Evolutionary conservation across 371 early-diverging fungal genomes (phyloP).

Genomic region (Actinomucor elegans): DNA sequence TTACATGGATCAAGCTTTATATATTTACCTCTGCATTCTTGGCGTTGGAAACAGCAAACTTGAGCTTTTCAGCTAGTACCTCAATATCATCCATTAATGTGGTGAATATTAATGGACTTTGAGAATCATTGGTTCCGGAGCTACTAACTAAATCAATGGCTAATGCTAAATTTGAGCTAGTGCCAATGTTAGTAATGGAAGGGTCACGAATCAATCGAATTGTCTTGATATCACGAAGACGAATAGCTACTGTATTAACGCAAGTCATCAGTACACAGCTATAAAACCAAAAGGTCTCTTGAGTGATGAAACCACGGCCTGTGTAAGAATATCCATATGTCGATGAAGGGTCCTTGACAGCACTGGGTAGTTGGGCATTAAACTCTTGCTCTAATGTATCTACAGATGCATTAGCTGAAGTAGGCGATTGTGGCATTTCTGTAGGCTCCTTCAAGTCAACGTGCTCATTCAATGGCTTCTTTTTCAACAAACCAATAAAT

Average conservation of each 20-base stretch:
- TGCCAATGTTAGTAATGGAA: constrained; percentile 31
- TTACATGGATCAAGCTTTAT: neutral
- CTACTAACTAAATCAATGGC: constrained; percentile 29
- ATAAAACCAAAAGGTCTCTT: constrained; percentile 51
- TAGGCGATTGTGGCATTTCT: constrained; percentile 24
- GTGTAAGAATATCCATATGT: constrained; percentile 41
- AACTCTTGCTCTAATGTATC: constrained; percentile 41
- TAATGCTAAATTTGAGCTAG: constrained; percentile 31
- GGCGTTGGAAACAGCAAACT: constrained; percentile 42
- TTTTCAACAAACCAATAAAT: constrained; percentile 42
- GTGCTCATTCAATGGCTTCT: constrained; percentile 23
- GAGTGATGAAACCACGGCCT: constrained; percentile 45
- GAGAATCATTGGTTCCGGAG: constrained; percentile 7
- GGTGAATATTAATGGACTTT: constrained; percentile 35
- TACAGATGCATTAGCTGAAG: constrained; percentile 4
- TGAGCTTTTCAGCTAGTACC: constrained; percentile 35
- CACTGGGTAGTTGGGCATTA: constrained; percentile 23
- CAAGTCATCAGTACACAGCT: constrained; percentile 46
- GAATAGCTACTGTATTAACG: constrained; percentile 47
- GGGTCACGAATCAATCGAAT: constrained; percentile 42
- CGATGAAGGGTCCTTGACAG: constrained; percentile 28
- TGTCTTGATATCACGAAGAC: constrained; percentile 32
- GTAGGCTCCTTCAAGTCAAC: neutral
- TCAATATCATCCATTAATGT: constrained; percentile 45
- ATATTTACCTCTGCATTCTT: constrained; percentile 28